Base-by-base conservation (phyloP, 495 filamentous ascomycete species). In the Zalerion maritima region DNA sequence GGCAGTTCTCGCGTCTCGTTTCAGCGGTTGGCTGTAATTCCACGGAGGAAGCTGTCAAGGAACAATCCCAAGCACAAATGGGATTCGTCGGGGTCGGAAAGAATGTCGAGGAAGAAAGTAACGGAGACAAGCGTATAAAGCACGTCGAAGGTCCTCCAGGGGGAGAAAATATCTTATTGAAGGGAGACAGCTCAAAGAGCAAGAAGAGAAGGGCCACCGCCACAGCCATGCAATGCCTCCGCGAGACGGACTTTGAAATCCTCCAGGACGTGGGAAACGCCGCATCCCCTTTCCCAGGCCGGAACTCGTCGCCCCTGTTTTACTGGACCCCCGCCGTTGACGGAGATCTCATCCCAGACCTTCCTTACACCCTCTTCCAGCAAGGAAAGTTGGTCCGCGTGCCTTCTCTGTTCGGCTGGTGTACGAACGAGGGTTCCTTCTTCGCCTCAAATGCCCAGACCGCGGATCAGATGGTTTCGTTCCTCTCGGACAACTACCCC, bases 251-350 rank as follows among this genome's bases (percentile, higher is more conserved):
- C 31, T 63, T 55, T 1, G 33, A 43, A 0, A 48, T 45, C 2
- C 49, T 80, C 6, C 69, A 75, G 37, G n/a, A n/a, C n/a, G 53
- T 59, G 23, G 66, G 63, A 1, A 74, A 67, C 42, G 43, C 39
- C 2, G 56, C 46, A 1, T 54, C 52, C 20, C 26, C 55, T 52
- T 52, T 75, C 55, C 31, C 56, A 17, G 42, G 58, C 41, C 34
- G 56, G 41, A 4, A 43, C 22, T 22, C 58, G 28, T 31, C 58
- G 49, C 38, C 67, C 38, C 10, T 78, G 45, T 54, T 57, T 63
- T 60, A 58, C 47, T 63, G 48, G 45, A 58, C 56, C 3, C 76
- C 77, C 0, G 75, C 75, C 23, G 57, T 73, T 6, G 77, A 82
- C 42, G 75, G 71, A 3, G 46, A 46, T 1, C 60, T 76, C 29